phyloP scores from a whole-genome alignment of 768 basidiomycete genomes.

The Sistotremastrum suecicum region DNA sequence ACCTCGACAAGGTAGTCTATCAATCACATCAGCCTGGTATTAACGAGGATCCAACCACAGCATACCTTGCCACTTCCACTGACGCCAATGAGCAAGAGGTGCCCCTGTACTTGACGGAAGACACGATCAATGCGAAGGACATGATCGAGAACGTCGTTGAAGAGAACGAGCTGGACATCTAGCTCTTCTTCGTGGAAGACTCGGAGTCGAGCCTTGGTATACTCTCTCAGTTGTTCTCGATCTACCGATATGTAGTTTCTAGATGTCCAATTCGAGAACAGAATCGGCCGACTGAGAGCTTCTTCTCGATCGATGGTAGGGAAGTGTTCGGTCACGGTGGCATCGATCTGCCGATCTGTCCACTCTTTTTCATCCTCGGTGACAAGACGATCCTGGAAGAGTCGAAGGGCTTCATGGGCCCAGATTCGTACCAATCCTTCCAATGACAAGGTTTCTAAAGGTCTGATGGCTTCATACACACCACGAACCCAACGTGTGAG shows the following conservation, averaged over 20 bases:
- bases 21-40: conserved; percentile 7
- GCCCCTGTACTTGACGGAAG: conserved; percentile 96
- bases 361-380: conserved; percentile 83
- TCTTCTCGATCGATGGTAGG: conserved; percentile 82
- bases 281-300: conserved; percentile 75
- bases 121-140: conserved; percentile 97
- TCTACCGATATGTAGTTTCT: conserved; percentile 94
- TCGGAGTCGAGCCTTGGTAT: conserved; percentile 88
- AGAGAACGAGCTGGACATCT: conserved; percentile 92
- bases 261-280: conserved; percentile 99
- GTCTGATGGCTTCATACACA: conserved; percentile 92
- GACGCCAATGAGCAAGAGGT: conserved; percentile 91
- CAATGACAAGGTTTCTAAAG: conserved; percentile 82
- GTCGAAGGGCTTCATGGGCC: conserved; percentile 93
- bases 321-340: conserved; percentile 77
- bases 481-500: conserved; percentile 96
- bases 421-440: conserved; percentile 94
- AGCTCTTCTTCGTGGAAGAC: conserved; percentile 99
- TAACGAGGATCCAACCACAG: not conserved
- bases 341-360: conserved; percentile 90
- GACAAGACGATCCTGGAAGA: conserved; percentile 96
- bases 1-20: conserved; percentile 92
- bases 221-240: conserved; percentile 84
- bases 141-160: conserved; percentile 97
- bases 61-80: conserved; percentile 95